phyloP scores from a whole-genome alignment of 805 yeast species.

The Priceomyces medius region DNA sequence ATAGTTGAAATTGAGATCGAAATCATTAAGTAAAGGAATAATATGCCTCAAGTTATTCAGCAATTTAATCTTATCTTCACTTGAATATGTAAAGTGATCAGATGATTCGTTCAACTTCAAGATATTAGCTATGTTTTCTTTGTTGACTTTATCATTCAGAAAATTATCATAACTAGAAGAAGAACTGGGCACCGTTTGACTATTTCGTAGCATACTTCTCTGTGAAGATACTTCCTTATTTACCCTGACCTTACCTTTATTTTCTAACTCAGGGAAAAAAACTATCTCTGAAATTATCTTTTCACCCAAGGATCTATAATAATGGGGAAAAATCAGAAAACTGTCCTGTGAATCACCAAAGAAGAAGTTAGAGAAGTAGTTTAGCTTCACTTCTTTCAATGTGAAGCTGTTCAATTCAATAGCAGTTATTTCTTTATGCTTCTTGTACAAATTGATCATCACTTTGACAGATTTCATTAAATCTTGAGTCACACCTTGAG shows the following conservation, averaged over 20 bases:
- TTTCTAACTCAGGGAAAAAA: constrained; percentile 19
- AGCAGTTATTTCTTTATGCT: constrained; percentile 15
- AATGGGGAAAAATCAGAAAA: constrained; percentile 15
- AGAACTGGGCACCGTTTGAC: neutral
- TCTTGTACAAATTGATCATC: constrained; percentile 22
- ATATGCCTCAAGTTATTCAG: constrained; percentile 16
- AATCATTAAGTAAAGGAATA: constrained; percentile 28
- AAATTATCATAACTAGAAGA: neutral
- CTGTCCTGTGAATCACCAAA: constrained; percentile 13
- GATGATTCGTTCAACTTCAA: neutral
- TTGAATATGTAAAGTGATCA: constrained; percentile 7
- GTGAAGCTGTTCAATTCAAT: constrained; percentile 19
- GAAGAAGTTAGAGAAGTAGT: constrained; percentile 17
- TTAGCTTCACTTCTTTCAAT: constrained; percentile 17
- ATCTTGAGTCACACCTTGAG: constrained; percentile 9
- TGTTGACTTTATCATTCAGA: neutral
- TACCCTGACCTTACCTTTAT: neutral
- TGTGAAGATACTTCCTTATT: neutral
- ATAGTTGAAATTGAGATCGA: constrained; percentile 20
- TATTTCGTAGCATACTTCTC: neutral
- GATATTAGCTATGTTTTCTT: neutral
- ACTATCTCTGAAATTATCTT: constrained; percentile 12
- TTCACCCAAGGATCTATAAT: constrained; percentile 12
- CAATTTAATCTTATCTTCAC: constrained; percentile 15
- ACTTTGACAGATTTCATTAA: constrained; percentile 16